Evolutionary conservation across 176 grass and related monocot species (phyloP).

Genomic region (Elaeis guineensis): DNA sequence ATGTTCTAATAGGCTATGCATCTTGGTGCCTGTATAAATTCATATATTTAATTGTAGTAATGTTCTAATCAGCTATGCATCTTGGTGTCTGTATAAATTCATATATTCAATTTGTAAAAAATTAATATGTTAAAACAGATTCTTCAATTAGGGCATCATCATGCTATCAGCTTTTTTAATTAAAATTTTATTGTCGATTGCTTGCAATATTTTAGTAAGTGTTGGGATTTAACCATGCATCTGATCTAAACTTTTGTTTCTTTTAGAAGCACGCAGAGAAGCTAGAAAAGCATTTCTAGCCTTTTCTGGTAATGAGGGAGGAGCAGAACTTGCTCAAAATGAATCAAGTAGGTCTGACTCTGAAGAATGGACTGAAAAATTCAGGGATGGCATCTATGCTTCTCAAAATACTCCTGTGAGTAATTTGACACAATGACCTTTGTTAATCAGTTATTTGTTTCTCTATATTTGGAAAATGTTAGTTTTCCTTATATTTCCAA

Average conservation of each 20-base stretch:
- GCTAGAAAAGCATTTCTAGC: slow-evolving; percentile 94
- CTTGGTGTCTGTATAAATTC: too few relatives aligned
- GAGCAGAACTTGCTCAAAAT: slow-evolving; percentile 27
- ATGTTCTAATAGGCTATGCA: too few relatives aligned
- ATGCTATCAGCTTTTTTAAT: too few relatives aligned
- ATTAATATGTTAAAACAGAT: too few relatives aligned
- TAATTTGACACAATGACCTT: slow-evolving; percentile 4
- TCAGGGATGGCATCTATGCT: slow-evolving; percentile 24
- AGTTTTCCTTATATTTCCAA: too few relatives aligned
- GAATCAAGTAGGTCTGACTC: slow-evolving; percentile 24
- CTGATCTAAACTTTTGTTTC: slow-evolving; percentile 13
- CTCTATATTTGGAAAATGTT: too few relatives aligned
- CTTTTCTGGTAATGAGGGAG: slow-evolving; percentile 49
- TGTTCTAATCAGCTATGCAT: too few relatives aligned
- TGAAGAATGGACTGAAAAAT: slow-evolving; percentile 35
- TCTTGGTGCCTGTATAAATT: too few relatives aligned
- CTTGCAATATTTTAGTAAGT: slow-evolving; percentile 6
- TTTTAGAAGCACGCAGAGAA: slow-evolving; percentile 71
- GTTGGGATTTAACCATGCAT: background rate
- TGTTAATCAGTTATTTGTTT: too few relatives aligned
- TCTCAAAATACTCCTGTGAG: slow-evolving; percentile 66
- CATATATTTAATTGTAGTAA: too few relatives aligned
- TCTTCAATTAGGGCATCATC: too few relatives aligned
- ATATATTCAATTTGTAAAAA: too few relatives aligned
- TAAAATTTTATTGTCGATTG: background rate